These are phyloP conservation scores for Pseudogymnoascus sp. DNA, from an alignment of 2,329 filamentous ascomycete species.

Conservation along the genomic window DNA sequence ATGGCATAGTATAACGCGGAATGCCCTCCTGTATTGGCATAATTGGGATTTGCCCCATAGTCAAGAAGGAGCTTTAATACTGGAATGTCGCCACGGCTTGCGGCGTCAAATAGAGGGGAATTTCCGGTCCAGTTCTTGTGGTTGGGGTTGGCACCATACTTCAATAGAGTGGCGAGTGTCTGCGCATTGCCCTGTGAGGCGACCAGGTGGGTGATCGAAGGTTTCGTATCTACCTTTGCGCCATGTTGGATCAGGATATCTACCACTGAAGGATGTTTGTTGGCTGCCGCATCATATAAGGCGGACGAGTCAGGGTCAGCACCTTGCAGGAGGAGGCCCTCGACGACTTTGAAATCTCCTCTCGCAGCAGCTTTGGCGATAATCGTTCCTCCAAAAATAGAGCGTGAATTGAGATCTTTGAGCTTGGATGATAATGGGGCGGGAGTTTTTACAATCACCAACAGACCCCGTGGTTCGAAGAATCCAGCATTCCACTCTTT, in stretches of 20 bases:
- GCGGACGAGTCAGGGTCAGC: constrained; percentile 13
- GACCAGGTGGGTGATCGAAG: constrained; percentile 10
- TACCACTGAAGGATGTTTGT: constrained; percentile 8
- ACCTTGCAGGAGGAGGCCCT: constrained; percentile 2
- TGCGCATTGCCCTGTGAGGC: constrained; percentile 11
- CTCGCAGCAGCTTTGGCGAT: constrained; percentile 10
- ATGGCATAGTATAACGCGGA: constrained; percentile 12
- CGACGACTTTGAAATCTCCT: constrained; percentile 9
- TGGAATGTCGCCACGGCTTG: constrained; percentile 10
- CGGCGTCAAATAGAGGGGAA: constrained; percentile 9
- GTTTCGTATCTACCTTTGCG: constrained; percentile 12
- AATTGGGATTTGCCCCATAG: constrained; percentile 10
- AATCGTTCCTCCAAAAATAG: constrained; percentile 12
- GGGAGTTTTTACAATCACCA: constrained; percentile 6
- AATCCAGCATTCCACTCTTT: neutral
- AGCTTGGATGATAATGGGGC: neutral
- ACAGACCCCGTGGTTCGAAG: neutral
- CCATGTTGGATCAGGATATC: constrained; percentile 14
- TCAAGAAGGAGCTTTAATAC: constrained; percentile 12
- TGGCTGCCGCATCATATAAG: constrained; percentile 10
- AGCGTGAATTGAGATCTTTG: constrained; percentile 13
- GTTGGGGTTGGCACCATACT: neutral
- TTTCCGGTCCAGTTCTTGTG: neutral
- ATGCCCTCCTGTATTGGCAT: constrained; percentile 8
- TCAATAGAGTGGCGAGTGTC: neutral